A percentile compares a stretch with the other conserved stretches of the same genome.
These are phyloP conservation scores for Neurospora discreta DNA, from an alignment of 495 filamentous ascomycete species.

Conservation along the genomic window DNA sequence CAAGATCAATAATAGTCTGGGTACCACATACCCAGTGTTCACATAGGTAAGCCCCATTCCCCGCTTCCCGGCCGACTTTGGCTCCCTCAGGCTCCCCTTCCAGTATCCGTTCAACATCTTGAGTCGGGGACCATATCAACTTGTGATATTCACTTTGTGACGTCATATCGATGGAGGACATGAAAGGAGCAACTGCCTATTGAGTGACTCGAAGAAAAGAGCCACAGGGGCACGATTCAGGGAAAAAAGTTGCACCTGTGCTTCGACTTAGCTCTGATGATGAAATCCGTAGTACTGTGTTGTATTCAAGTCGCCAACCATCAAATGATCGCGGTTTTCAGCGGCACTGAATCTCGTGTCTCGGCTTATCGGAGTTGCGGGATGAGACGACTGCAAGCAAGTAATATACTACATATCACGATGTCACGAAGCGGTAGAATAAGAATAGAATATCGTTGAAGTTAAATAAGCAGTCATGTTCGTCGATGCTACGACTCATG, in stretches of 20 bases:
- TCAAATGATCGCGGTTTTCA: neutral
- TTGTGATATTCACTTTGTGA: neutral
- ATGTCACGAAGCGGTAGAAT: neutral
- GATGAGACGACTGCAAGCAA: neutral
- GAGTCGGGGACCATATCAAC: neutral
- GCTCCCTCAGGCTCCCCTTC: neutral
- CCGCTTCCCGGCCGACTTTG: neutral
- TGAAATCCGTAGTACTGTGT: neutral
- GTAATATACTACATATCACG: neutral
- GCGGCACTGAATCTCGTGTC: neutral
- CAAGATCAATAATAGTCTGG: neutral
- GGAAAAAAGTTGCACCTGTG: neutral
- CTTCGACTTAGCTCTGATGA: no score
- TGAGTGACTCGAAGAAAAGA: neutral
- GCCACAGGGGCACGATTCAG: neutral
- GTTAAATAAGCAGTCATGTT: neutral
- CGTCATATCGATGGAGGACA: neutral
- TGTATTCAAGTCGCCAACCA: neutral
- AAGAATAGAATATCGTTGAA: neutral
- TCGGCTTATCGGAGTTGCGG: neutral
- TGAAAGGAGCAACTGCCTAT: neutral
- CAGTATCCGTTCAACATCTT: neutral
- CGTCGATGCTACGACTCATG: neutral
- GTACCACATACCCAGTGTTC: neutral
- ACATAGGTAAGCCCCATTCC: neutral